Percentiles rank a stretch among this genome's conserved stretches.
These are phyloP conservation scores for Didymella pomorum DNA, from an alignment of 2,329 filamentous ascomycete species.

Conservation along the genomic window DNA sequence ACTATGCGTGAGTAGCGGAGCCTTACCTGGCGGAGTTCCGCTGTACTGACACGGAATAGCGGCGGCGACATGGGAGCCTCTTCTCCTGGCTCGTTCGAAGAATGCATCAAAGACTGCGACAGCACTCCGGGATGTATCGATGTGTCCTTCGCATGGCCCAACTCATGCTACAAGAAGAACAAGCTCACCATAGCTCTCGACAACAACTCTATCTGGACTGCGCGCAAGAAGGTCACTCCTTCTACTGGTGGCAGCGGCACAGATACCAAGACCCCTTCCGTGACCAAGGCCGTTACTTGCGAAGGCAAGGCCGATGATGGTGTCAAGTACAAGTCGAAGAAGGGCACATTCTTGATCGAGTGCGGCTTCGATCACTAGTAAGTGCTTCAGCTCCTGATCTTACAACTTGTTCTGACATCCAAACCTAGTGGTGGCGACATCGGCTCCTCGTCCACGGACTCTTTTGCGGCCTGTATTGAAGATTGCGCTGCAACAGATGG, in stretches of 20 bases:
- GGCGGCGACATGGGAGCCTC: slow-evolving; percentile 14
- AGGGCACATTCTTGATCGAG: slow-evolving; percentile 15
- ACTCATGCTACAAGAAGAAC: slow-evolving; percentile 20
- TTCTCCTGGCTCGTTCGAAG: slow-evolving; percentile 13
- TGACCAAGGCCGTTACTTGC: slow-evolving; percentile 8
- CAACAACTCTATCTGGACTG: slow-evolving; percentile 18
- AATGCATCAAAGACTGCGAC: slow-evolving; percentile 19
- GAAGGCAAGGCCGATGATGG: slow-evolving; percentile 16
- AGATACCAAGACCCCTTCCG: not conserved
- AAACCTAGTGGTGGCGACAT: slow-evolving; percentile 14
- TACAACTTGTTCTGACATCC: not conserved
- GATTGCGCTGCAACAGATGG: slow-evolving; percentile 13
- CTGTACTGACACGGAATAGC: not conserved
- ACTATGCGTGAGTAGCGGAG: slow-evolving; percentile 14
- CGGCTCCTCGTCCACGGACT: slow-evolving; percentile 9
- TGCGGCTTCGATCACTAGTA: slow-evolving; percentile 18
- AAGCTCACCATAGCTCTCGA: slow-evolving; percentile 14
- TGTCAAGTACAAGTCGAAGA: slow-evolving; percentile 14
- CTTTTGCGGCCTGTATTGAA: slow-evolving; percentile 19
- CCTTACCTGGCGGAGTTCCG: no score
- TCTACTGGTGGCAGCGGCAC: slow-evolving; percentile 1
- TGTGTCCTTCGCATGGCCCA: slow-evolving; percentile 17
- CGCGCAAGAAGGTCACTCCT: slow-evolving; percentile 16
- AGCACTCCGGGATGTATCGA: slow-evolving; percentile 8
- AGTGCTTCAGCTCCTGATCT: not conserved